These are phyloP conservation scores for Plasmodium knowlesi DNA, from an alignment of 169 alveolate species.

Conservation along the genomic window DNA sequence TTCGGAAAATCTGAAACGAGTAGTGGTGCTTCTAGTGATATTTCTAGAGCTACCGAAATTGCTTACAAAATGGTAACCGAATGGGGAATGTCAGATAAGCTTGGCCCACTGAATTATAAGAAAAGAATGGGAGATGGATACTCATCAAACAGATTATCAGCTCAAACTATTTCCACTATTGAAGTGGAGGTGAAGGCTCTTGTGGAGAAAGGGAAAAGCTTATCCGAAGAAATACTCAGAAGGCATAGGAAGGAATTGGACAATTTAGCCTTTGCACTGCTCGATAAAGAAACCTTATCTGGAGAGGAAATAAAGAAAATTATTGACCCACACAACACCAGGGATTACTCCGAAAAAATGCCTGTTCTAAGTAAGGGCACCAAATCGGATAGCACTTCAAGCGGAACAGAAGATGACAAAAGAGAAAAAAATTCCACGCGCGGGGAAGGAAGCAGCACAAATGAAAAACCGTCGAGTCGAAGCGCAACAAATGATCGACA, in stretches of 20 bases:
- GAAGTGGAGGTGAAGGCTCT: constrained; percentile 84
- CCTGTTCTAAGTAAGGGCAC: neutral
- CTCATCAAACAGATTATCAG: constrained; percentile 78
- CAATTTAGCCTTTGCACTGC: constrained; percentile 81
- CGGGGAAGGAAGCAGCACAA: neutral
- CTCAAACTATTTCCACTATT: constrained; percentile 80
- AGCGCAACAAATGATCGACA: neutral
- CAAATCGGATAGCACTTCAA: neutral
- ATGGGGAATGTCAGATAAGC: constrained; percentile 93
- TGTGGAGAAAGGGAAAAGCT: constrained; percentile 84
- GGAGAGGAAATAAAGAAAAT: constrained; percentile 86
- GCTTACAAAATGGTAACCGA: constrained; percentile 91
- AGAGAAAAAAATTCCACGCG: neutral
- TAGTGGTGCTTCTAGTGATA: constrained; percentile 95
- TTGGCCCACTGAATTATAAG: constrained; percentile 87
- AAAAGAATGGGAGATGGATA: constrained; percentile 80
- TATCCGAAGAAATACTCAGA: constrained; percentile 87
- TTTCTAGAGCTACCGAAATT: constrained; percentile 89
- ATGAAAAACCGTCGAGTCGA: neutral
- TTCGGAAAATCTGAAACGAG: constrained; percentile 92
- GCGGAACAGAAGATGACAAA: neutral
- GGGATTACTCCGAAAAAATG: constrained; percentile 27
- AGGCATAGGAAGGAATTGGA: constrained; percentile 84
- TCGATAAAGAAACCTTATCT: constrained; percentile 88
- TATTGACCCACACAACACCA: constrained; percentile 74